Conservation (phyloP, 176 grass and related monocot species). For the Oryza meridionalis region DNA sequence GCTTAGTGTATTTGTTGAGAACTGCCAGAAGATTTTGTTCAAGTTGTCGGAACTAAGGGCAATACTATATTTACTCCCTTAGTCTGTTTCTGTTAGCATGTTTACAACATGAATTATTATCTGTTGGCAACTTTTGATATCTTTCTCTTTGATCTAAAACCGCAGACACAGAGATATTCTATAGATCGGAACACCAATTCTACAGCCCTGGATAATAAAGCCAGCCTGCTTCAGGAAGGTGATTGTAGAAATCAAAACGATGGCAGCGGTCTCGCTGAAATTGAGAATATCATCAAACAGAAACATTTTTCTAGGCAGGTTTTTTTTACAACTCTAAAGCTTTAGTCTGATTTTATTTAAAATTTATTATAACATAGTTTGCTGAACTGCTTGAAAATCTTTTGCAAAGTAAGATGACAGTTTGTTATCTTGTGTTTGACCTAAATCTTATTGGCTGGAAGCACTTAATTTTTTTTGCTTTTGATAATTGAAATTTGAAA, state of each 20-base stretch:
- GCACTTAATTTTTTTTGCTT: neutral
- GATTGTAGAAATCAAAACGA: slow-evolving; percentile 36
- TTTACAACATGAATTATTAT: slow-evolving; percentile 4
- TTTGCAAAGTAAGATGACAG: slow-evolving; percentile 1
- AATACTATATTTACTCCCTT: slow-evolving; percentile 6
- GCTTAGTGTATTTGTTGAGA: slow-evolving; percentile 28
- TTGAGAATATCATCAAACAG: slow-evolving; percentile 63
- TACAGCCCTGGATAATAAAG: slow-evolving; percentile 23
- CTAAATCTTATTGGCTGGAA: slow-evolving; percentile 27
- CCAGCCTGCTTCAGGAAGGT: slow-evolving; percentile 23
- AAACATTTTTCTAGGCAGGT: slow-evolving; percentile 63
- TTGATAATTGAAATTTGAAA: slow-evolving; percentile 26
- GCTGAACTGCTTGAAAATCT: neutral
- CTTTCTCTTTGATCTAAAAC: neutral
- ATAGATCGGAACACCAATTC: slow-evolving; percentile 28
- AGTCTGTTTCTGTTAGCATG: neutral
- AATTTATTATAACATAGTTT: slow-evolving; percentile 9
- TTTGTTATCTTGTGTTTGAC: slow-evolving; percentile 16
- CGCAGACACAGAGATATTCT: slow-evolving; percentile 38
- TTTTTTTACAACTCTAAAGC: slow-evolving; percentile 24
- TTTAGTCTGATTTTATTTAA: slow-evolving; percentile 3
- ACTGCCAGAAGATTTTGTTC: neutral
- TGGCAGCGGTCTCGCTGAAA: slow-evolving; percentile 41
- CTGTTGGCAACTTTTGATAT: slow-evolving; percentile 29
- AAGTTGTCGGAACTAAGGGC: neutral